phyloP scores from a whole-genome alignment of 164 flowering plant species.

The Macadamia tetraphylla region DNA sequence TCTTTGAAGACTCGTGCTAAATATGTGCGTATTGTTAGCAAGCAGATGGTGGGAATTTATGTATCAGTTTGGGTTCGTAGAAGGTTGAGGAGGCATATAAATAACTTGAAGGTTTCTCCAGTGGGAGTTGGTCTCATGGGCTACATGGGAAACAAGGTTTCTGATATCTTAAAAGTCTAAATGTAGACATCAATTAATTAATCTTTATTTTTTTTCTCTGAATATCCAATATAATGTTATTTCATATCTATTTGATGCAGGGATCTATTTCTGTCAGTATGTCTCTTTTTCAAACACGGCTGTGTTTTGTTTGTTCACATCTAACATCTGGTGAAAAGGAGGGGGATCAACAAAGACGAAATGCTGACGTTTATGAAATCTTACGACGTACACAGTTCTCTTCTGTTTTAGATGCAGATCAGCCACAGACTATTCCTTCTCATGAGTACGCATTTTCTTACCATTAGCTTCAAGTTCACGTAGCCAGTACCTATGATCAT shows the following conservation, averaged over 20 bases:
- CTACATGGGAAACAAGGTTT: conserved; percentile 98
- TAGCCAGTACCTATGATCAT: neutral
- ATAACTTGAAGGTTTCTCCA: conserved; percentile 78
- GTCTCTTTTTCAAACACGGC: conserved; percentile 75
- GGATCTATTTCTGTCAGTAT: conserved; percentile 96
- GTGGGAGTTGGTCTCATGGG: conserved; percentile 99
- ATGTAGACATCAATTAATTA: neutral
- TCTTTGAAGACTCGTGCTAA: conserved; percentile 23
- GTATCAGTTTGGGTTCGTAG: conserved; percentile 84
- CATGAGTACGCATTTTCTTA: conserved; percentile 67
- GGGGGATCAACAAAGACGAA: conserved; percentile 79
- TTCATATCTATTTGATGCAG: conserved; percentile 35
- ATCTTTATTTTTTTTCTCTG: no score
- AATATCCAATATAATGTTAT: neutral
- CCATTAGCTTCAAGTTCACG: neutral
- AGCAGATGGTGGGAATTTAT: conserved; percentile 98
- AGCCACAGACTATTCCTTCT: conserved; percentile 75
- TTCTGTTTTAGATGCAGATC: conserved; percentile 50
- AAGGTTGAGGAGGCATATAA: conserved; percentile 77
- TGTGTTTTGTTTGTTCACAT: conserved; percentile 96
- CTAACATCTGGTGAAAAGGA: conserved; percentile 87
- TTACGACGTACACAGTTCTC: conserved; percentile 74
- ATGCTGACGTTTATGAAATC: conserved; percentile 80
- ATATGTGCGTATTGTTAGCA: conserved; percentile 84
- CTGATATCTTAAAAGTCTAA: neutral